These are phyloP conservation scores for Epichloe elymi DNA, from an alignment of 2,329 filamentous ascomycete genomes.

Conservation along the genomic window DNA sequence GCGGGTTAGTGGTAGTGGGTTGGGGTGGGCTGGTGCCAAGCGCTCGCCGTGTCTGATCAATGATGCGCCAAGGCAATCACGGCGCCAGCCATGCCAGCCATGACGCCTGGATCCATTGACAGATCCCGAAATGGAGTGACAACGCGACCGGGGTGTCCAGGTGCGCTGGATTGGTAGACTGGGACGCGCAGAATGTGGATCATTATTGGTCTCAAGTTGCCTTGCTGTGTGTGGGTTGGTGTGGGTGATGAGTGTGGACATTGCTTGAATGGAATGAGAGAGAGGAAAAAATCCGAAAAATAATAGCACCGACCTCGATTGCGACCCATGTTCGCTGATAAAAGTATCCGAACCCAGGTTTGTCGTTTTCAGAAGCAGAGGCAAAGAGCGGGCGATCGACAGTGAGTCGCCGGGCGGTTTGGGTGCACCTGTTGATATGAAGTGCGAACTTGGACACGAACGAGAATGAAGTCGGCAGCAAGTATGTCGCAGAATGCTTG, in stretches of 20 bases:
- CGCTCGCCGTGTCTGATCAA: not conserved
- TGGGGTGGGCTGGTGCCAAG: not conserved
- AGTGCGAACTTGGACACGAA: not conserved
- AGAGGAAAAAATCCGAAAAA: not conserved
- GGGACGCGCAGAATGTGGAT: not conserved
- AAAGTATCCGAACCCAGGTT: not conserved
- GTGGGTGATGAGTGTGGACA: not conserved
- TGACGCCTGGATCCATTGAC: not conserved
- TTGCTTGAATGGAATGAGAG: slow-evolving; percentile 4
- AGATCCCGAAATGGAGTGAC: not conserved
- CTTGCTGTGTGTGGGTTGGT: not conserved
- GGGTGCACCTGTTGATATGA: not conserved
- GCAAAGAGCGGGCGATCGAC: not conserved
- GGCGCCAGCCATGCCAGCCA: not conserved
- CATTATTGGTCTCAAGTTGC: not conserved
- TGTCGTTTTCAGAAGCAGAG: not conserved
- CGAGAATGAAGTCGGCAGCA: not conserved
- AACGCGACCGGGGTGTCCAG: not conserved
- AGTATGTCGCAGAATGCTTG: not conserved
- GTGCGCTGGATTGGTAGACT: not conserved
- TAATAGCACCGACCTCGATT: slow-evolving; percentile 37
- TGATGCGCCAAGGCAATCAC: not conserved
- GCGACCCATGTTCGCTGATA: slow-evolving; percentile 31
- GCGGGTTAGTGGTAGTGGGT: not conserved
- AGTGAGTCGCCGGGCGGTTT: not conserved